Conservation (phyloP, 2,329 filamentous ascomycete genomes). For the Bipolaris gigantea region DNA sequence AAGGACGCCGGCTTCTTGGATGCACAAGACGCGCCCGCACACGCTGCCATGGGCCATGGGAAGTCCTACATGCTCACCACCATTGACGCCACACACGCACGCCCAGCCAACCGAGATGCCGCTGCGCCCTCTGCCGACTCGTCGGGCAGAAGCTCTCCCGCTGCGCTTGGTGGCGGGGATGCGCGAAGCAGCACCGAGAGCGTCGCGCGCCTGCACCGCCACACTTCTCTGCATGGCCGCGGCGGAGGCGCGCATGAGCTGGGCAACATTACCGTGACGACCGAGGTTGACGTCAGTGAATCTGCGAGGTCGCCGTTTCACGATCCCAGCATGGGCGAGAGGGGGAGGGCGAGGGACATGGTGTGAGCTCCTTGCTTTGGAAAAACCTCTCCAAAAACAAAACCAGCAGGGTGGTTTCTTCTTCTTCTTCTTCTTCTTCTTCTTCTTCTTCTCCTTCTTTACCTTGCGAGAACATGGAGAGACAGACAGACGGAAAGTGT, state of each 20-base stretch:
- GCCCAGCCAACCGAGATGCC: not conserved
- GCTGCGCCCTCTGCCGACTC: not conserved
- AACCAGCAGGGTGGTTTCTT: no score
- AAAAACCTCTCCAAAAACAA: no score
- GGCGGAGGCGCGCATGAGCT: not conserved
- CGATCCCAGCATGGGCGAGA: not conserved
- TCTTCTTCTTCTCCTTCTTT: no score
- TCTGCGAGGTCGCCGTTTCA: not conserved
- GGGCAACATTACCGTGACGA: conserved; percentile 16
- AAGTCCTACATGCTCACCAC: conserved; percentile 17
- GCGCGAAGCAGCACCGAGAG: conserved; percentile 10
- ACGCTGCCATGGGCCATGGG: not conserved
- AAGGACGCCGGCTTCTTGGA: conserved; percentile 6
- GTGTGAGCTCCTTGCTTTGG: no score
- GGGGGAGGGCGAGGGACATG: not conserved
- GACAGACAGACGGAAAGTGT: no score
- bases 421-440: no score
- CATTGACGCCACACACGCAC: conserved; percentile 6
- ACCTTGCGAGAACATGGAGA: no score
- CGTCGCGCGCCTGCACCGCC: not conserved
- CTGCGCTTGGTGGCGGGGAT: not conserved
- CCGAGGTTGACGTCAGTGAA: conserved; percentile 17
- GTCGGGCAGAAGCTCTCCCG: conserved; percentile 10
- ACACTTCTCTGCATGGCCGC: not conserved
- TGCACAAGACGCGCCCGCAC: not conserved